A percentile compares a stretch with the other conserved stretches of the same genome.
Conservation (phyloP, 1,139 yeast genomes). For the Entelexis paramagnoliae region DNA sequence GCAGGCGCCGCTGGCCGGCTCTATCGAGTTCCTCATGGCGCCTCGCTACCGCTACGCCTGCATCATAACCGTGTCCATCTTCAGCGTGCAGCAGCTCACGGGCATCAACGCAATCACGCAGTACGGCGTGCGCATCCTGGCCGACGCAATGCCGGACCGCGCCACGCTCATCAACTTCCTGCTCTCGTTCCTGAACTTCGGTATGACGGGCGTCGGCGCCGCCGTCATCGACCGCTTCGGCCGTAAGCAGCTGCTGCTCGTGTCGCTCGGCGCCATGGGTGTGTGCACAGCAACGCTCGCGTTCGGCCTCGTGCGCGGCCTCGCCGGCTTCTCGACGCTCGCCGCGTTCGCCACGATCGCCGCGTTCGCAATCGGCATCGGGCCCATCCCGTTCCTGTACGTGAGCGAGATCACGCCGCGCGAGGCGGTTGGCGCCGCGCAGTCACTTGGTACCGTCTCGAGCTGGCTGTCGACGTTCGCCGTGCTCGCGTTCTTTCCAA, state of each 20-base stretch:
- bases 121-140: slow-evolving; percentile 78
- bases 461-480: slow-evolving; percentile 86
- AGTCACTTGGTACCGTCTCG: slow-evolving; percentile 81
- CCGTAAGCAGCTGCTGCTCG: slow-evolving; percentile 57
- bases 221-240: slow-evolving; percentile 65
- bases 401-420: slow-evolving; percentile 83
- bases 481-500: slow-evolving; percentile 74
- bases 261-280: slow-evolving; percentile 64
- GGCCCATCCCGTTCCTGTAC: slow-evolving; percentile 86
- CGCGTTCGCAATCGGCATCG: slow-evolving; percentile 81
- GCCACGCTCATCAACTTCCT: slow-evolving; percentile 63
- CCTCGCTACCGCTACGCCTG: slow-evolving; percentile 26
- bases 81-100: slow-evolving; percentile 82
- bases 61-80: slow-evolving; percentile 57
- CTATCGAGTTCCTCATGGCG: slow-evolving; percentile 4
- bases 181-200: slow-evolving; percentile 53
- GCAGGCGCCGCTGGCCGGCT: background rate
- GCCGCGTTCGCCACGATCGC: slow-evolving; percentile 67
- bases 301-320: slow-evolving; percentile 46
- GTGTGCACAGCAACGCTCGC: slow-evolving; percentile 54
- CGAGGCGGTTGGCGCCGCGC: slow-evolving; percentile 75
- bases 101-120: slow-evolving; percentile 89
- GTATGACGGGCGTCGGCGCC: slow-evolving; percentile 64
- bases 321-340: slow-evolving; percentile 46
- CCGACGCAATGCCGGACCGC: slow-evolving; percentile 55